Conservation (phyloP, 495 filamentous ascomycete species). For the Lepidopterella palustris region DNA sequence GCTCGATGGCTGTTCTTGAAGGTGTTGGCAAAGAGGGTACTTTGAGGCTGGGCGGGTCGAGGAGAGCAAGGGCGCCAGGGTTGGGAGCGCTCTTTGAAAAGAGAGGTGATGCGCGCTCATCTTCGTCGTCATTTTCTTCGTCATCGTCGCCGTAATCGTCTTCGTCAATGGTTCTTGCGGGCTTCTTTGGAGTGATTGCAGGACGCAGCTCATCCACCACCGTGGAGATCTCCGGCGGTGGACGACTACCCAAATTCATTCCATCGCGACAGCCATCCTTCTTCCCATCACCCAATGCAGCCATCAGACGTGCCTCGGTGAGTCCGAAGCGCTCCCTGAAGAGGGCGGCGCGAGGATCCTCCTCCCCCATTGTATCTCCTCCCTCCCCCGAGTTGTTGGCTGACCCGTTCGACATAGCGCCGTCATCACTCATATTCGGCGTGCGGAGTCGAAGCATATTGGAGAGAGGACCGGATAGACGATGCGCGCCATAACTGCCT, state of each 20-base stretch:
- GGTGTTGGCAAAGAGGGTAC: slow-evolving; percentile 38
- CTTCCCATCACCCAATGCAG: slow-evolving; percentile 50
- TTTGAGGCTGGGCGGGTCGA: slow-evolving; percentile 34
- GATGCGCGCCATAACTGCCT: slow-evolving; percentile 24
- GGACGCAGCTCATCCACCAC: slow-evolving; percentile 39
- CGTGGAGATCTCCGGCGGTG: slow-evolving; percentile 31
- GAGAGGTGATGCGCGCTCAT: slow-evolving; percentile 47
- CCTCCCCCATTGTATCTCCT: slow-evolving; percentile 42
- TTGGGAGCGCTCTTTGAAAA: slow-evolving; percentile 54
- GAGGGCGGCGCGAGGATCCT: slow-evolving; percentile 56
- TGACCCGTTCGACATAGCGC: slow-evolving; percentile 25
- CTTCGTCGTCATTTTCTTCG: slow-evolving; percentile 63
- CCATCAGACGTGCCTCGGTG: slow-evolving; percentile 55
- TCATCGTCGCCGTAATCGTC: slow-evolving; percentile 86
- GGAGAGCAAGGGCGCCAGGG: slow-evolving; percentile 37
- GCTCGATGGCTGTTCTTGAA: slow-evolving; percentile 33
- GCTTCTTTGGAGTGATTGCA: slow-evolving; percentile 48
- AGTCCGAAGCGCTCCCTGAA: slow-evolving; percentile 55
- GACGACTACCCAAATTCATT: slow-evolving; percentile 31
- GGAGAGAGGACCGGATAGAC: slow-evolving; percentile 15
- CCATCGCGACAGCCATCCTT: slow-evolving; percentile 32
- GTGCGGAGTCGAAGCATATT: slow-evolving; percentile 29
- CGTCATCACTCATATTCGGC: slow-evolving; percentile 32
- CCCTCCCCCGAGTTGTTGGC: slow-evolving; percentile 26
- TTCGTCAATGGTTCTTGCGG: slow-evolving; percentile 69